Evolutionary conservation across 2,329 filamentous ascomycete genomes (phyloP).

Genomic region (Diaporthe citriasiana): DNA sequence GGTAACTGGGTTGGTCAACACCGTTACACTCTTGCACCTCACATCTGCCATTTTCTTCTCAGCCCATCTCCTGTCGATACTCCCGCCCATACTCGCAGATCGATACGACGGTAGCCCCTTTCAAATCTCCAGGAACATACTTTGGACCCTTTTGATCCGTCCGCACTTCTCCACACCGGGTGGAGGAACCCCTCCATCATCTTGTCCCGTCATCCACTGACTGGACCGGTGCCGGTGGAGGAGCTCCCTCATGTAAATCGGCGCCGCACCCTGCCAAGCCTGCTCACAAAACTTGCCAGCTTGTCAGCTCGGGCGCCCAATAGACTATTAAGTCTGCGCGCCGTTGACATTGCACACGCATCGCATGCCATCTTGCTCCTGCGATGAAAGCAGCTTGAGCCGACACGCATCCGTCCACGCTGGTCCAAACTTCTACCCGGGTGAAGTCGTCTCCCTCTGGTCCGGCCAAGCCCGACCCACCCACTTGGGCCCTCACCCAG

Average conservation of each 20-base stretch:
- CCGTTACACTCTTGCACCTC: background rate
- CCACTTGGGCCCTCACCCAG: slow-evolving; percentile 1
- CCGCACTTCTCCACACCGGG: slow-evolving; percentile 24
- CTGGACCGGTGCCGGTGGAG: slow-evolving; percentile 16
- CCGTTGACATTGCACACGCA: background rate
- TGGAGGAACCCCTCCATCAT: slow-evolving; percentile 30
- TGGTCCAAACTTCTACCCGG: slow-evolving; percentile 10
- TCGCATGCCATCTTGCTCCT: slow-evolving; percentile 9
- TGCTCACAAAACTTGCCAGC: slow-evolving; percentile 16
- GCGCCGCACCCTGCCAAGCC: slow-evolving; percentile 16
- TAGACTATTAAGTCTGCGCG: slow-evolving; percentile 26
- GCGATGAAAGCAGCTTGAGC: slow-evolving; percentile 38
- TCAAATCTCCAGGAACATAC: slow-evolving; percentile 20
- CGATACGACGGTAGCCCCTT: slow-evolving; percentile 16
- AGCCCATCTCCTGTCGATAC: slow-evolving; percentile 15
- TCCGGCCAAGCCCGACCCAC: slow-evolving; percentile 15
- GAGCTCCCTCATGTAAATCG: slow-evolving; percentile 30
- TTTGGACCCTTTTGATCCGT: slow-evolving; percentile 7
- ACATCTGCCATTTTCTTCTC: background rate
- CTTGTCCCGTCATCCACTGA: slow-evolving; percentile 32
- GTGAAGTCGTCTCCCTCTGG: slow-evolving; percentile 30
- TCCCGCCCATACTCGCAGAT: background rate
- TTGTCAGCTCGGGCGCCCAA: slow-evolving; percentile 4
- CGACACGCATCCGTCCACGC: slow-evolving; percentile 12
- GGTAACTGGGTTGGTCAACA: background rate